phyloP scores from a whole-genome alignment of 129 eudicot genomes.

The Artemisia argyi region DNA sequence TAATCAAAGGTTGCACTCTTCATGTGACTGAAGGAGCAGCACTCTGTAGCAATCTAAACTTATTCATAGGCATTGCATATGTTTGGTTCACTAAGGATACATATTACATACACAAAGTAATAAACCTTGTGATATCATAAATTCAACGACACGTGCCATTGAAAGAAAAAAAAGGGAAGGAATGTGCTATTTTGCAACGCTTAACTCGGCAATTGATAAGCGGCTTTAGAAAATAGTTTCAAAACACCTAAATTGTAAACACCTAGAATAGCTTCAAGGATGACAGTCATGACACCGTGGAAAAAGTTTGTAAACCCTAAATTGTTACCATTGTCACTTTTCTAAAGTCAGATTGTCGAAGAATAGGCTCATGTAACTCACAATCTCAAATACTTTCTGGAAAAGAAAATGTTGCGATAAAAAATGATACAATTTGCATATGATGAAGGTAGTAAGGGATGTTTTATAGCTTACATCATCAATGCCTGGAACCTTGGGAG shows the following conservation, averaged over 20 bases:
- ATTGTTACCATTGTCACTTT: background rate
- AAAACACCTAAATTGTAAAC: no score
- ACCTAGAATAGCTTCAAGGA: background rate
- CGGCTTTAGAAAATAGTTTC: background rate
- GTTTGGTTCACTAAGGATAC: background rate
- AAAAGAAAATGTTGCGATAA: background rate
- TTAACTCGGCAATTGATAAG: background rate
- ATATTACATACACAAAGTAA: background rate
- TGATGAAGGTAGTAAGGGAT: background rate
- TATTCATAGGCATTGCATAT: conserved; percentile 13
- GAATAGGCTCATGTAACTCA: conserved; percentile 8
- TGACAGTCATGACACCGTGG: conserved; percentile 5
- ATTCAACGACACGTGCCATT: background rate
- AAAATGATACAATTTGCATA: background rate
- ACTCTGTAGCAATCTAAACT: conserved; percentile 2
- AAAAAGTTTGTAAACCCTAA: background rate
- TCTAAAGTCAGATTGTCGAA: background rate
- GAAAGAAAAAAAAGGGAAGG: background rate
- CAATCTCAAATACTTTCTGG: background rate
- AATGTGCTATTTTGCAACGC: background rate
- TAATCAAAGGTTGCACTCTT: background rate
- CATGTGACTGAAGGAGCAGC: conserved; percentile 4
- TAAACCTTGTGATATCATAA: background rate
- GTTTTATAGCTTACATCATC: conserved; percentile 73
- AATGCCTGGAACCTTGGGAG: conserved; percentile 79